Conservation (phyloP, 805 yeast genomes). For the Alloascoidea hylecoeti region DNA sequence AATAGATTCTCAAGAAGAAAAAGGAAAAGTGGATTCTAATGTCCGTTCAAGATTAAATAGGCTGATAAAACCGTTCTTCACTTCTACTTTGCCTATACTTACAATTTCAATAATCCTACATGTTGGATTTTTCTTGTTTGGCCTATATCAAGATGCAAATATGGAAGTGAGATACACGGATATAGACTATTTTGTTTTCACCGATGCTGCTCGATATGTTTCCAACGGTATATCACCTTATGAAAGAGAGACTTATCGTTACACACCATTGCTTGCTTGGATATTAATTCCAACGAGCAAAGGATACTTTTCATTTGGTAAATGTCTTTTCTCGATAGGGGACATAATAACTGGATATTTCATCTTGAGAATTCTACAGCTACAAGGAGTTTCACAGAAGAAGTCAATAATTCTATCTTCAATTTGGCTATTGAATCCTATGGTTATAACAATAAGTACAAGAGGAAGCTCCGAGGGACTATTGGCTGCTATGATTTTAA, state of each 20-base stretch:
- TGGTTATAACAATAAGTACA: conserved; percentile 87
- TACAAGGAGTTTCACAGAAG: conserved; percentile 13
- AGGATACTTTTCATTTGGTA: conserved; percentile 52
- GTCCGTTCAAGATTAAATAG: no score
- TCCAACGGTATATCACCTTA: conserved; percentile 58
- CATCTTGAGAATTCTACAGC: conserved; percentile 26
- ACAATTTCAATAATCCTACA: conserved; percentile 24
- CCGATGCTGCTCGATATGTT: conserved; percentile 78
- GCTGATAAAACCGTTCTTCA: not conserved
- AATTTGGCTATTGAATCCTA: conserved; percentile 86
- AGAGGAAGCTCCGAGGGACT: conserved; percentile 91
- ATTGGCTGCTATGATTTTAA: conserved; percentile 62
- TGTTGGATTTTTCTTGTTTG: conserved; percentile 56
- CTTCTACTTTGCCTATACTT: conserved; percentile 6
- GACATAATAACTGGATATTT: conserved; percentile 74
- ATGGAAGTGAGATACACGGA: conserved; percentile 84
- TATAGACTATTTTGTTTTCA: conserved; percentile 84
- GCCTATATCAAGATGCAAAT: conserved; percentile 72
- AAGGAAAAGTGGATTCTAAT: no score
- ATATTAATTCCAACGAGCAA: conserved; percentile 52
- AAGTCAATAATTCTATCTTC: conserved; percentile 31
- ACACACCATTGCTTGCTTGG: conserved; percentile 88
- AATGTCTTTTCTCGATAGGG: conserved; percentile 57
- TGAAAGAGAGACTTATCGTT: conserved; percentile 75
- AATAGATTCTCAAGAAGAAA: no score